Conservation (phyloP, 1,139 yeast genomes). For the Trichomonascaceae sp. region DNA sequence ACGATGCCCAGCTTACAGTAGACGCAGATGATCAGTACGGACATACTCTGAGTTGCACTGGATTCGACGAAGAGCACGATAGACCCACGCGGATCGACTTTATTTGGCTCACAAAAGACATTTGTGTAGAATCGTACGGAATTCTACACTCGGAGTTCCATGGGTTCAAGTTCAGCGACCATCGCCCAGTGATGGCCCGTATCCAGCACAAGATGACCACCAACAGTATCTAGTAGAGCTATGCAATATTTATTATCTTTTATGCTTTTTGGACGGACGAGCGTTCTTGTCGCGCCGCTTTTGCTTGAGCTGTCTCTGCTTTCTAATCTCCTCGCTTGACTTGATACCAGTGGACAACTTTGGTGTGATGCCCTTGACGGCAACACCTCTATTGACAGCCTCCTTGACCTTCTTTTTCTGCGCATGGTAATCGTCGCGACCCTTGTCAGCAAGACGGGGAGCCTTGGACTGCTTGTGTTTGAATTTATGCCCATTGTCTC, state of each 20-base stretch:
- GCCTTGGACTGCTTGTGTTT: slow-evolving; percentile 60
- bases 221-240: neutral
- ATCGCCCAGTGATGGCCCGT: slow-evolving; percentile 42
- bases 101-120: slow-evolving; percentile 27
- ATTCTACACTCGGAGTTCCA: slow-evolving; percentile 36
- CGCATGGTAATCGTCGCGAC: slow-evolving; percentile 70
- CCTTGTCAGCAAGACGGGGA: slow-evolving; percentile 81
- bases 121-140: slow-evolving; percentile 28
- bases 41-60: slow-evolving; percentile 36
- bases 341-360: slow-evolving; percentile 43
- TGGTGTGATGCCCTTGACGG: slow-evolving; percentile 46
- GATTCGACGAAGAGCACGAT: slow-evolving; percentile 29
- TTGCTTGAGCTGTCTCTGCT: slow-evolving; percentile 56
- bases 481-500: slow-evolving; percentile 14
- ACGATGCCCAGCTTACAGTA: slow-evolving; percentile 22
- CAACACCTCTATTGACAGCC: slow-evolving; percentile 65
- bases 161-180: slow-evolving; percentile 38
- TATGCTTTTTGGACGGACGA: slow-evolving; percentile 45
- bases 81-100: slow-evolving; percentile 35
- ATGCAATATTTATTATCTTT: neutral
- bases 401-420: slow-evolving; percentile 75
- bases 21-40: slow-evolving; percentile 26
- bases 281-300: slow-evolving; percentile 76
- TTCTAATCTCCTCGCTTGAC: slow-evolving; percentile 65
- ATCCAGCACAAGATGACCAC: slow-evolving; percentile 9